phyloP scores from a whole-genome alignment of 2,329 filamentous ascomycete genomes.

The Tolypocladium cylindrosporum region DNA sequence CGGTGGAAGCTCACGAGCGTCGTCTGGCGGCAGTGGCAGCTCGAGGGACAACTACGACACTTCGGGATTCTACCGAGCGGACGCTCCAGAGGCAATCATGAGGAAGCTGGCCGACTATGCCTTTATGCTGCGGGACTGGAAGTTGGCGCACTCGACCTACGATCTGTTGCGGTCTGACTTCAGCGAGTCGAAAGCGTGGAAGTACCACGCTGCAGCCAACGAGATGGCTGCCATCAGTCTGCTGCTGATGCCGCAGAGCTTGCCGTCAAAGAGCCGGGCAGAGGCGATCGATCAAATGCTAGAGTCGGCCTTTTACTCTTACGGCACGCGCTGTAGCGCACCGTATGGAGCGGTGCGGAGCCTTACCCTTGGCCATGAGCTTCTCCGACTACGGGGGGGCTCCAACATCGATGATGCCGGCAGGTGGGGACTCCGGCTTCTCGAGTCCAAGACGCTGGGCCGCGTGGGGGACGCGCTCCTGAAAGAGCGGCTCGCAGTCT shows the following conservation, averaged over 20 bases:
- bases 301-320: slow-evolving; percentile 86
- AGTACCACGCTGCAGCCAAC: slow-evolving; percentile 82
- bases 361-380: slow-evolving; percentile 66
- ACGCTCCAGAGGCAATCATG: slow-evolving; percentile 81
- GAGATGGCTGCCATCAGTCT: slow-evolving; percentile 89
- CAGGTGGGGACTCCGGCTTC: slow-evolving; percentile 68
- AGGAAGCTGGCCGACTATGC: slow-evolving; percentile 89
- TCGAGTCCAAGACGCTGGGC: slow-evolving; percentile 70
- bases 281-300: slow-evolving; percentile 82
- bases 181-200: slow-evolving; percentile 93
- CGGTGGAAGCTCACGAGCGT: slow-evolving; percentile 53
- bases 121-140: slow-evolving; percentile 96
- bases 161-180: slow-evolving; percentile 85
- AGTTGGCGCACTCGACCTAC: slow-evolving; percentile 83
- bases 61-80: slow-evolving; percentile 72
- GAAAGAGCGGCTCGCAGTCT: slow-evolving; percentile 76
- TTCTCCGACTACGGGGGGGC: slow-evolving; percentile 71
- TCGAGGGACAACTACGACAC: slow-evolving; percentile 66
- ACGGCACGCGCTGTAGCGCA: slow-evolving; percentile 72
- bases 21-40: slow-evolving; percentile 40
- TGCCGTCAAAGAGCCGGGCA: slow-evolving; percentile 64
- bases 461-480: slow-evolving; percentile 70
- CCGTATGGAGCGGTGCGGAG: slow-evolving; percentile 74
- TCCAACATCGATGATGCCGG: slow-evolving; percentile 78
- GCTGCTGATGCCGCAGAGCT: slow-evolving; percentile 63